Conservation (phyloP, 129 eudicot species). For the Sambucus nigra region DNA sequence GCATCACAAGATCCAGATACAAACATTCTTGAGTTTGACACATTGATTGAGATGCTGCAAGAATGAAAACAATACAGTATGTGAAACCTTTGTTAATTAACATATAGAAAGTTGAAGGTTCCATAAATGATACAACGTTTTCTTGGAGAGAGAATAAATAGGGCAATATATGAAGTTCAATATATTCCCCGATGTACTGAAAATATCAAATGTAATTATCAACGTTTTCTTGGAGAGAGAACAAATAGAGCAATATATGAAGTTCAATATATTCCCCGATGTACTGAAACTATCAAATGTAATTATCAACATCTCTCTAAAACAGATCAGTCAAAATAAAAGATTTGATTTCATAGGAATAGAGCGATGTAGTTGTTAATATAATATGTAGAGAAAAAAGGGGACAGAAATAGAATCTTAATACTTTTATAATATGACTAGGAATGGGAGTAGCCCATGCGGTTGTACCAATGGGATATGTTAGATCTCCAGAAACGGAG, state of each 20-base stretch:
- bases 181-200: background rate
- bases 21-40: conserved; percentile 69
- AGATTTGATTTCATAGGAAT: too few species aligned
- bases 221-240: background rate
- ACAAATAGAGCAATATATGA: background rate
- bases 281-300: background rate
- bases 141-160: background rate
- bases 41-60: conserved; percentile 70
- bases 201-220: too few species aligned
- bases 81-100: background rate
- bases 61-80: background rate
- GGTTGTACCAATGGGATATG: too few species aligned
- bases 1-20: conserved; percentile 91
- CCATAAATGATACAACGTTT: too few species aligned
- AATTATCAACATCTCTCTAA: too few species aligned
- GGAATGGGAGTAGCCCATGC: too few species aligned
- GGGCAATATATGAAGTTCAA: background rate
- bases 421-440: too few species aligned
- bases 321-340: too few species aligned
- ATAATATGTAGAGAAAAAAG: too few species aligned
- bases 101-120: background rate
- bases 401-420: too few species aligned
- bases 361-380: too few species aligned
- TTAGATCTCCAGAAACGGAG: too few species aligned
- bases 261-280: background rate